phyloP scores from a whole-genome alignment of 2,329 filamentous ascomycete genomes.

The Myriangium duriaei region DNA sequence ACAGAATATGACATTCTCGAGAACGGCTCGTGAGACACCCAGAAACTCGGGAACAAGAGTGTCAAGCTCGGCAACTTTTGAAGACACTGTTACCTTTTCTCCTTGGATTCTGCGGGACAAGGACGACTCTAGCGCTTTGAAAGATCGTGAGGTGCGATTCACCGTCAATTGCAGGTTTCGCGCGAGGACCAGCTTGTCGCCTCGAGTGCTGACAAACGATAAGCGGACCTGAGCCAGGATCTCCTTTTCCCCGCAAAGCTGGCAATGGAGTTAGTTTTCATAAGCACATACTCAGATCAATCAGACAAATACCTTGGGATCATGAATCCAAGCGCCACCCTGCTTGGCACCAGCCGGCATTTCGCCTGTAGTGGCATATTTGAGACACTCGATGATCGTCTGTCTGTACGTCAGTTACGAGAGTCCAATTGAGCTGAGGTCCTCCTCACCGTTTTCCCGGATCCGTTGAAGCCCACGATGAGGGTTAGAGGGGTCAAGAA shows the following conservation, averaged over 20 bases:
- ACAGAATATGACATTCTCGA: slow-evolving; percentile 95
- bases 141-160: slow-evolving; percentile 62
- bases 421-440: not conserved
- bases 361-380: slow-evolving; percentile 92
- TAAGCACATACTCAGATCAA: slow-evolving; percentile 2
- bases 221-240: slow-evolving; percentile 86
- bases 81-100: slow-evolving; percentile 67
- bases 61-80: slow-evolving; percentile 69
- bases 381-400: slow-evolving; percentile 97
- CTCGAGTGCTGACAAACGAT: slow-evolving; percentile 67
- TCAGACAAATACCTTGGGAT: slow-evolving; percentile 56
- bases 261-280: slow-evolving; percentile 11
- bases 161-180: slow-evolving; percentile 76
- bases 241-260: slow-evolving; percentile 71
- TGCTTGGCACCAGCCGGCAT: slow-evolving; percentile 80
- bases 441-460: slow-evolving; percentile 65
- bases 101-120: slow-evolving; percentile 65
- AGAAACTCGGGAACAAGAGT: slow-evolving; percentile 72
- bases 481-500: slow-evolving; percentile 87
- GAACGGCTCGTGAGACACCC: slow-evolving; percentile 77
- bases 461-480: slow-evolving; percentile 95
- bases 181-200: slow-evolving; percentile 68
- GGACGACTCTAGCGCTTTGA: slow-evolving; percentile 76
- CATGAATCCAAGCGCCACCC: slow-evolving; percentile 88
- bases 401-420: slow-evolving; percentile 17